Evolutionary conservation across 768 basidiomycete genomes (phyloP).

Genomic region (Mycena epipterygia): DNA sequence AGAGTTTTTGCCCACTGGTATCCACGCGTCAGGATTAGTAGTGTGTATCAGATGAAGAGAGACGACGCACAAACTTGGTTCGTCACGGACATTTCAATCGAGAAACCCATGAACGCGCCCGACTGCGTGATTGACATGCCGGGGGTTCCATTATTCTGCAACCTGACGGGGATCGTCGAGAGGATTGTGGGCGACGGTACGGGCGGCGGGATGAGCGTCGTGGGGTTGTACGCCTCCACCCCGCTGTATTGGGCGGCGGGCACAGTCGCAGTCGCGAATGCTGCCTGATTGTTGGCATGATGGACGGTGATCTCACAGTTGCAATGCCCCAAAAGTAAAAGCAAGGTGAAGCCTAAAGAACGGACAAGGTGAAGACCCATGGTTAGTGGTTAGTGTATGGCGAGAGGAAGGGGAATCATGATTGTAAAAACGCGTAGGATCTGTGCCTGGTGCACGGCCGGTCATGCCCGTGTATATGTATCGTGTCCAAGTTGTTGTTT

Average conservation of each 20-base stretch:
- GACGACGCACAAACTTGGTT: conserved; percentile 65
- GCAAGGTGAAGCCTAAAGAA: neutral
- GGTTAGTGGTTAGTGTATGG: no score
- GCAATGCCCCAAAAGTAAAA: neutral
- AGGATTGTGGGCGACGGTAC: conserved; percentile 60
- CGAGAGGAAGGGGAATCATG: no score
- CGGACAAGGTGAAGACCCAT: neutral
- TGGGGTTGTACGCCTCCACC: conserved; percentile 68
- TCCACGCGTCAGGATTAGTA: no score
- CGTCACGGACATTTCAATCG: conserved; percentile 73
- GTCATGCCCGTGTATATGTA: no score
- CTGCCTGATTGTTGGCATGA: neutral
- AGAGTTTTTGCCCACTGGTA: conserved; percentile 65
- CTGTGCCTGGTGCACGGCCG: no score
- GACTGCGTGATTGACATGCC: conserved; percentile 54
- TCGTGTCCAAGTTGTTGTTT: no score
- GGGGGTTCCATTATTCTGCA: conserved; percentile 51
- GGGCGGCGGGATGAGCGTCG: conserved; percentile 62
- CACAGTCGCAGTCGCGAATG: neutral
- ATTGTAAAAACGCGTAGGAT: no score
- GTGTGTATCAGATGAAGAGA: neutral
- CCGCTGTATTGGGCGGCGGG: conserved; percentile 52
- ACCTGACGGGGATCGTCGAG: conserved; percentile 60
- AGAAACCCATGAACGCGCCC: conserved; percentile 68
- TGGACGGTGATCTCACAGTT: neutral